A percentile compares a stretch with the other conserved stretches of the same genome.
These are phyloP conservation scores for Albugo candida DNA, from an alignment of 352 stramenopile species.

Conservation along the genomic window DNA sequence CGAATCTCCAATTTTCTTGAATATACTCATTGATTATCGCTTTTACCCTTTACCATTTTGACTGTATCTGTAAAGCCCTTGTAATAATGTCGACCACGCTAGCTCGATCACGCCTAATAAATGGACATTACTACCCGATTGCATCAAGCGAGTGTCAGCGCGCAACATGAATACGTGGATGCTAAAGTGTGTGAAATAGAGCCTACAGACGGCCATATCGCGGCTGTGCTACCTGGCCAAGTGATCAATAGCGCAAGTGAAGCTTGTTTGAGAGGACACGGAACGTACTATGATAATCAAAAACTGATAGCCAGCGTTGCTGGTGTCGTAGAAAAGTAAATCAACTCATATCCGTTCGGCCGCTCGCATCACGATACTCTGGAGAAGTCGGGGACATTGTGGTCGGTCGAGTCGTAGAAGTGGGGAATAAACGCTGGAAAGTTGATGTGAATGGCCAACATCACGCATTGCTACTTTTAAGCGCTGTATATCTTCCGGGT, in stretches of 20 bases:
- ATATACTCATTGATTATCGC: no score
- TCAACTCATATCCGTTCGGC: constrained; percentile 89
- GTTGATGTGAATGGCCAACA: constrained; percentile 83
- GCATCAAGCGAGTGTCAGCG: no score
- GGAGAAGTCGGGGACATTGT: constrained; percentile 94
- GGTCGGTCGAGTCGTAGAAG: constrained; percentile 86
- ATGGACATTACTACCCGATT: no score
- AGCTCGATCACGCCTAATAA: no score
- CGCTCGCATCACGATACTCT: constrained; percentile 80
- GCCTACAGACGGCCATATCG: constrained; percentile 18
- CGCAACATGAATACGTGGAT: no score
- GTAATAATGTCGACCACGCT: no score
- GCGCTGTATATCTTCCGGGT: constrained; percentile 87
- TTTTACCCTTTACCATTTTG: no score
- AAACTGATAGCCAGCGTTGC: constrained; percentile 86
- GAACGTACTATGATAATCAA: constrained; percentile 83
- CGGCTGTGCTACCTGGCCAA: constrained; percentile 52
- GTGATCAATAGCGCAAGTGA: constrained; percentile 59
- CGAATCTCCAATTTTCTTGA: no score
- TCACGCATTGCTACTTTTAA: constrained; percentile 80
- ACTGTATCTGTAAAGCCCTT: no score
- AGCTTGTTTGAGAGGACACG: constrained; percentile 82
- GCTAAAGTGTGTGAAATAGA: no score
- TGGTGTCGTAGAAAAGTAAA: constrained; percentile 93
- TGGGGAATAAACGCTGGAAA: constrained; percentile 89